Conservation (phyloP, 352 stramenopile species). For the Pythium monospermum region DNA sequence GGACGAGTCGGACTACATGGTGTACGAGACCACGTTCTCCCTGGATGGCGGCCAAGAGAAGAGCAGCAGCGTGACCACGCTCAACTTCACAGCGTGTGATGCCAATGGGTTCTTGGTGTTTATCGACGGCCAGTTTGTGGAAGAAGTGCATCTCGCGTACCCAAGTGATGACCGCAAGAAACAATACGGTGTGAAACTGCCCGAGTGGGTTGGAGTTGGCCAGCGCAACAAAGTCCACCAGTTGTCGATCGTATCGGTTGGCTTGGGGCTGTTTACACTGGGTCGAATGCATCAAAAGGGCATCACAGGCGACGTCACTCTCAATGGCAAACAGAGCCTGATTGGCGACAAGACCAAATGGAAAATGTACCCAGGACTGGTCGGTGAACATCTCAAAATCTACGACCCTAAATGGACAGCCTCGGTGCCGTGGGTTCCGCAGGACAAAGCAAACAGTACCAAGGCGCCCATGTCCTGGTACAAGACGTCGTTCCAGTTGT, state of each 20-base stretch:
- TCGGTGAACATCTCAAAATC: constrained; percentile 64
- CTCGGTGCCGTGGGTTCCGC: constrained; percentile 43
- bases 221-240: constrained; percentile 17
- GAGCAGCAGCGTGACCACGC: constrained; percentile 4
- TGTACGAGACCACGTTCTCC: constrained; percentile 49
- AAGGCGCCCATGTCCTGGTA: constrained; percentile 49
- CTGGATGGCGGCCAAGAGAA: constrained; percentile 1
- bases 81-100: constrained; percentile 55
- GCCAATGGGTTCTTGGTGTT: constrained; percentile 50
- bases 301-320: constrained; percentile 40
- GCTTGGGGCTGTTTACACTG: constrained; percentile 50
- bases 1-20: constrained; percentile 59
- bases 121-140: constrained; percentile 39
- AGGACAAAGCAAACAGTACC: constrained; percentile 1
- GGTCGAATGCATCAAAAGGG: constrained; percentile 54
- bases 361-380: constrained; percentile 53
- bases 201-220: constrained; percentile 21
- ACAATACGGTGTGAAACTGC: constrained; percentile 39
- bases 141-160: constrained; percentile 38
- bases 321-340: constrained; percentile 34
- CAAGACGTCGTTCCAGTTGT: constrained; percentile 36
- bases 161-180: constrained; percentile 48
- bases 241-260: constrained; percentile 50
- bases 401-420: constrained; percentile 38
- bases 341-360: constrained; percentile 22